phyloP scores from a whole-genome alignment of 495 filamentous ascomycete genomes.

The Xylaria acuta region DNA sequence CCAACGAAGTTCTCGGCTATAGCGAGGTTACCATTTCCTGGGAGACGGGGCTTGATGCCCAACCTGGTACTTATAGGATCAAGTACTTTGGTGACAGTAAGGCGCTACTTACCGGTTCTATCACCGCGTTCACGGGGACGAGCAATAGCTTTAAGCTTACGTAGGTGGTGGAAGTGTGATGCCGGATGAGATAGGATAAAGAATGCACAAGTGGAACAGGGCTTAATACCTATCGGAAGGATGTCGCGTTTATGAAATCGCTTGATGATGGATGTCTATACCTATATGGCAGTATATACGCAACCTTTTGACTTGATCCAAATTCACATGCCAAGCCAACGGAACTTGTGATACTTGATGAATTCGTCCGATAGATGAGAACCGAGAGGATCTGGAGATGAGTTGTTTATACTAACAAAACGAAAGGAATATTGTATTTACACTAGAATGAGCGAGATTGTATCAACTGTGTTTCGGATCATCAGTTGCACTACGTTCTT shows the following conservation, averaged over 20 bases:
- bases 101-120: conserved; percentile 61
- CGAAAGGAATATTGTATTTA: background rate
- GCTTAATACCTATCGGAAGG: background rate
- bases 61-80: conserved; percentile 75
- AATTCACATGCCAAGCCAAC: background rate
- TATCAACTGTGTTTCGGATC: background rate
- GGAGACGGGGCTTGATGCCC: conserved; percentile 68
- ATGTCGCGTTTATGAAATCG: background rate
- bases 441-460: background rate
- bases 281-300: background rate
- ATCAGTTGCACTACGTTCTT: background rate
- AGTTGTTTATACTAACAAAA: background rate
- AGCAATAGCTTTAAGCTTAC: conserved; percentile 66
- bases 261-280: background rate
- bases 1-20: conserved; percentile 70
- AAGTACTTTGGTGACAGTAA: conserved; percentile 89
- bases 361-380: background rate
- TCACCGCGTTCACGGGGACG: conserved; percentile 75
- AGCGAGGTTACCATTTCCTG: conserved; percentile 81
- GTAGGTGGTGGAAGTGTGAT: conserved; percentile 27
- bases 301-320: background rate
- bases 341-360: background rate
- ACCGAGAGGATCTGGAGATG: background rate
- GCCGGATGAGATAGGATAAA: background rate
- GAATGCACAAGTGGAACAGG: background rate